These are phyloP conservation scores for Cyclostephanos tholiformis DNA, from an alignment of 108 stramenopile genomes.

Conservation along the genomic window DNA sequence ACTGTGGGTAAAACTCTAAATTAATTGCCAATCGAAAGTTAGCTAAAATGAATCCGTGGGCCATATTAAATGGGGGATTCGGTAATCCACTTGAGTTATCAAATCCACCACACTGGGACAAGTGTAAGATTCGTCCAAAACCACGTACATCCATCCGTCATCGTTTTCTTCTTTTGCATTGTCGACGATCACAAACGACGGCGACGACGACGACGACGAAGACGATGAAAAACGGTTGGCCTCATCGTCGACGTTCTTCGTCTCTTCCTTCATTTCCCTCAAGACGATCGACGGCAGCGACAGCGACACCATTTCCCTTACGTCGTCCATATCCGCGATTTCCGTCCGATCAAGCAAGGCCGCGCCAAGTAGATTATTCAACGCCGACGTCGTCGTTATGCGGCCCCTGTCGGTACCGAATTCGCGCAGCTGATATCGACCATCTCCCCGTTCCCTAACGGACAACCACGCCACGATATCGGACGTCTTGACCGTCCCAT, in stretches of 20 bases:
- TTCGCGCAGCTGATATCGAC: conserved; percentile 63
- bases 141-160: conserved; percentile 71
- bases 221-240: neutral
- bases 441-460: conserved; percentile 50
- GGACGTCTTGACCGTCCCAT: neutral
- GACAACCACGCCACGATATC: conserved; percentile 68
- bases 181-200: conserved; percentile 16
- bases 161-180: conserved; percentile 47
- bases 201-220: neutral
- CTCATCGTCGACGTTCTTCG: conserved; percentile 7
- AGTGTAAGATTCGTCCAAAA: conserved; percentile 20
- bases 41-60: conserved; percentile 79
- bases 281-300: conserved; percentile 54
- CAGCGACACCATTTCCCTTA: conserved; percentile 3
- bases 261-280: conserved; percentile 24
- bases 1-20: no score
- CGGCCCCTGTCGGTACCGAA: conserved; percentile 56
- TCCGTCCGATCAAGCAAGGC: conserved; percentile 25
- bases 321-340: neutral
- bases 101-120: conserved; percentile 24
- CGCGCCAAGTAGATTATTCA: conserved; percentile 18
- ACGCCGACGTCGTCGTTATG: conserved; percentile 15
- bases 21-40: neutral
- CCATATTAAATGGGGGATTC: conserved; percentile 68
- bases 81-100: conserved; percentile 8